phyloP scores from a whole-genome alignment of 1,284 basidiomycete genomes.

The Pseudozyma sp. region DNA sequence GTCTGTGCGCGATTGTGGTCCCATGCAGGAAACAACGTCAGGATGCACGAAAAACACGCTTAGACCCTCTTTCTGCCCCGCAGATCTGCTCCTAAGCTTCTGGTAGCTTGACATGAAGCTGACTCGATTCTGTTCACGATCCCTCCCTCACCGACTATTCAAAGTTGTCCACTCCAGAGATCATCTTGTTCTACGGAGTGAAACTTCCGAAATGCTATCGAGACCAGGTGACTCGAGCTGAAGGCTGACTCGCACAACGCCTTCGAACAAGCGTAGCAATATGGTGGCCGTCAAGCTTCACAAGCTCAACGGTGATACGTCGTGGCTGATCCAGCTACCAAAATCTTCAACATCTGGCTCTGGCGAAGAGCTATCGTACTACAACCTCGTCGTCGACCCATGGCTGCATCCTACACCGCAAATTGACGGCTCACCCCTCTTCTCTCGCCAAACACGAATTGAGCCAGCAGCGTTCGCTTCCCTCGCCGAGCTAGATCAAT shows the following conservation, averaged over 20 bases:
- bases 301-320: conserved; percentile 50
- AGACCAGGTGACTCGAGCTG: not conserved
- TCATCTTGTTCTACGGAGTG: no score
- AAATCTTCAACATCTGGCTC: not conserved
- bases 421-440: conserved; percentile 27
- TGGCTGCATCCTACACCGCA: conserved; percentile 47
- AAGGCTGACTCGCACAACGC: no score
- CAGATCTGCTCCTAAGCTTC: no score
- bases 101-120: no score
- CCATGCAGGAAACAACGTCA: no score
- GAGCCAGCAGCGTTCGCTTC: conserved; percentile 32
- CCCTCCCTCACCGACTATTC: no score
- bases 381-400: conserved; percentile 41
- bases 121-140: no score
- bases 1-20: no score
- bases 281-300: conserved; percentile 36
- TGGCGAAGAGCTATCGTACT: not conserved
- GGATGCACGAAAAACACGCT: no score
- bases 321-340: conserved; percentile 41
- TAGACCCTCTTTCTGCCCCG: no score
- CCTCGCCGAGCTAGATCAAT: conserved; percentile 31
- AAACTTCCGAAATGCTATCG: no score
- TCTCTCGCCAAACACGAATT: conserved; percentile 40
- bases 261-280: not conserved
- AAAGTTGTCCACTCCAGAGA: no score